Evolutionary conservation across 192 early-diverging fungal species (phyloP), one percentile per base, ranked within the genome.

Genomic region (Gigaspora rosea): DNA sequence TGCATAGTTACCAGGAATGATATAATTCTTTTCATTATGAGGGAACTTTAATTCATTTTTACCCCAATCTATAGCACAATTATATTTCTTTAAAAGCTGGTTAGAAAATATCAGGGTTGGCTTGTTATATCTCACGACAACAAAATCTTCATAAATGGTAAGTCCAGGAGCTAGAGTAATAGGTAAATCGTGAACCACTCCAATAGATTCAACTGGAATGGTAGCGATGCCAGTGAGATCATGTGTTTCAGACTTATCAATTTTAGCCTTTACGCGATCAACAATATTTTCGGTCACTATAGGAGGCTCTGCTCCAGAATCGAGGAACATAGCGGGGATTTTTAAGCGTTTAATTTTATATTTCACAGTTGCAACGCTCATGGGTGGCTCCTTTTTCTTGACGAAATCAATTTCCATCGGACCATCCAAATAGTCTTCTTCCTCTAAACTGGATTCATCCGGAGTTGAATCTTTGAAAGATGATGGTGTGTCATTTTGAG

Each of bases 1-100:
- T 65, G 63, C 47, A 70, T 70, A 70, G 68, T 70, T 0, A 70
- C 68, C n/a, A 35, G 48, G 48, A 70, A 70, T 70, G 15, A 70
- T 49, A 49, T 36, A 66, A 22, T 66, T 0, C 22, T 66, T 41
- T 35, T 15, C 64, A 66, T 66, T 66, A 33, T 33, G 33, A 41
- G 18, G 64, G 22, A 66, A 22, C 16, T 66, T 41, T 33, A 66
- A 8, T 33, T 66, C 22, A 50, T 71, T 41, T 0, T 10, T 71
- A 52, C 8, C 20, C 69, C 69, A 71, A 71, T 67, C 65, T n/a
- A 67, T 1, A 6, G 65, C 65, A 13, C 65, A 58, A 8, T 18
- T 58, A n/a, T 58, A 71, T 71, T 71, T 71, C 18, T 71, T 71
- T 3, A 71, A 41, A 51, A 71, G 69, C 20, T 22, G 69, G 18